Evolutionary conservation across 2,329 filamentous ascomycete genomes (phyloP).

Genomic region (Scedosporium minutisporum): DNA sequence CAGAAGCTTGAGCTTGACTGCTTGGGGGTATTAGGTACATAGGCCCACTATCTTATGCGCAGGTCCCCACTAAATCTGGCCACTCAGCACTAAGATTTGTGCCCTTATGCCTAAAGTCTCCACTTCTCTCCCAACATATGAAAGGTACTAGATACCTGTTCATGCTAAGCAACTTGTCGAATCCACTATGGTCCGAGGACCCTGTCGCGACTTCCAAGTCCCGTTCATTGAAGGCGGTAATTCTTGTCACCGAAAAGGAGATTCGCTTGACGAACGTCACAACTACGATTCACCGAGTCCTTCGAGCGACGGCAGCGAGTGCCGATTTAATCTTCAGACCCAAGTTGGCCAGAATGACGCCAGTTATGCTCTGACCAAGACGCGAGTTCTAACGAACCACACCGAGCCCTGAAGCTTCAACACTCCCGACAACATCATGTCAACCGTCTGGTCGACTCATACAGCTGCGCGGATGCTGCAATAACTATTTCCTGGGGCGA

Average conservation of each 20-base stretch:
- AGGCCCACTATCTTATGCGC: not conserved
- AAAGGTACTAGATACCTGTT: not conserved
- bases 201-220: not conserved
- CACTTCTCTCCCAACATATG: not conserved
- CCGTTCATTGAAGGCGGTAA: too few species aligned
- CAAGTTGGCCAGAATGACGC: not conserved
- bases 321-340: not conserved
- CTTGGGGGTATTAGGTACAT: not conserved
- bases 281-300: too few species aligned
- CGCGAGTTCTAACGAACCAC: not conserved
- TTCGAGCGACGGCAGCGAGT: too few species aligned
- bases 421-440: not conserved
- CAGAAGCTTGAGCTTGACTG: not conserved
- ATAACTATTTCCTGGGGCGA: not conserved
- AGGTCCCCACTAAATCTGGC: not conserved
- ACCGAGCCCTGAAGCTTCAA: not conserved
- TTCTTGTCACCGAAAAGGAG: not conserved
- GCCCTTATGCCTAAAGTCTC: not conserved
- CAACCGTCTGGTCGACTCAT: not conserved
- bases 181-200: not conserved
- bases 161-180: not conserved
- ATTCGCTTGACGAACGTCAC: not conserved
- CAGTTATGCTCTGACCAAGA: not conserved
- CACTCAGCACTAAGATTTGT: not conserved
- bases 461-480: not conserved